Conservation (phyloP, 768 basidiomycete species). For the Pisolithus orientalis region DNA sequence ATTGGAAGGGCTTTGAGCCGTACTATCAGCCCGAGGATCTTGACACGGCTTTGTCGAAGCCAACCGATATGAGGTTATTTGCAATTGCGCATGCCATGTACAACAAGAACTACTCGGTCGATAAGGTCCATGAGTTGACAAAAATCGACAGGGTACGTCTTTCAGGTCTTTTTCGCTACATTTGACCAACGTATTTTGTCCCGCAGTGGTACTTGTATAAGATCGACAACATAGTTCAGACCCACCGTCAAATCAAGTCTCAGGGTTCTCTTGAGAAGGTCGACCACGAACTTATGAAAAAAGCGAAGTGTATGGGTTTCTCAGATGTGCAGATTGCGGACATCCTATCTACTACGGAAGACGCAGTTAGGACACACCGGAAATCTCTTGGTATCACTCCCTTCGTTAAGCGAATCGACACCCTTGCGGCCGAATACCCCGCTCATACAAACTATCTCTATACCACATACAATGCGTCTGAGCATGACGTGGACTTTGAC, state of each 20-base stretch:
- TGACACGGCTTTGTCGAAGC: slow-evolving; percentile 68
- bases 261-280: slow-evolving; percentile 65
- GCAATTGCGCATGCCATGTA: slow-evolving; percentile 98
- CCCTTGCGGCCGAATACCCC: slow-evolving; percentile 96
- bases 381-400: slow-evolving; percentile 88
- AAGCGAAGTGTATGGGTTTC: slow-evolving; percentile 93
- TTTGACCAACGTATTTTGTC: not conserved
- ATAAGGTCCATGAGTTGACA: slow-evolving; percentile 85
- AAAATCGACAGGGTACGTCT: slow-evolving; percentile 87
- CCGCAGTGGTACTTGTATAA: slow-evolving; percentile 95
- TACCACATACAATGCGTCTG: slow-evolving; percentile 96
- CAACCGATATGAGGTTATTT: slow-evolving; percentile 95
- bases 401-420: slow-evolving; percentile 99
- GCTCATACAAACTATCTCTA: slow-evolving; percentile 99
- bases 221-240: slow-evolving; percentile 96
- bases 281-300: slow-evolving; percentile 70
- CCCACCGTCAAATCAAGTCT: slow-evolving; percentile 67
- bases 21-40: slow-evolving; percentile 84
- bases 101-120: slow-evolving; percentile 85
- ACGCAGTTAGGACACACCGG: slow-evolving; percentile 73
- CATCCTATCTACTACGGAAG: slow-evolving; percentile 67
- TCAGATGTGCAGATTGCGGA: slow-evolving; percentile 89
- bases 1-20: slow-evolving; percentile 96
- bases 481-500: slow-evolving; percentile 92
- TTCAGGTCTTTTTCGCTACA: not conserved